Conservation (phyloP, 2,329 filamentous ascomycete species). For the Colletotrichum lini region DNA sequence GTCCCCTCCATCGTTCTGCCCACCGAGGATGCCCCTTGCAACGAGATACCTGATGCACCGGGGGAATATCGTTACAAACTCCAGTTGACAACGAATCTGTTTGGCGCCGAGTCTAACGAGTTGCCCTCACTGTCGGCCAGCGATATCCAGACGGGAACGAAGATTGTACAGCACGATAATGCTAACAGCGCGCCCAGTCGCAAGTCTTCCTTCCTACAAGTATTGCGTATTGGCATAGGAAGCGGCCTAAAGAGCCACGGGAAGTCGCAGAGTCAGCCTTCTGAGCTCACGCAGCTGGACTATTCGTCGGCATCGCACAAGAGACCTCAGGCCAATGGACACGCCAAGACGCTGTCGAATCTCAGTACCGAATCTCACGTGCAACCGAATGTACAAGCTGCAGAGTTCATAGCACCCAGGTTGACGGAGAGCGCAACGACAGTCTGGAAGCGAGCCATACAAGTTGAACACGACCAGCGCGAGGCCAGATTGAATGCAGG, state of each 20-base stretch:
- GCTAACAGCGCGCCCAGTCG: not conserved
- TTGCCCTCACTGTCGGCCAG: conserved; percentile 48
- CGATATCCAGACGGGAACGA: conserved; percentile 60
- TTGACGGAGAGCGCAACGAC: conserved; percentile 46
- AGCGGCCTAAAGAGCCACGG: conserved; percentile 13
- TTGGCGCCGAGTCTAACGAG: conserved; percentile 48
- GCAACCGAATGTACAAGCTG: not conserved
- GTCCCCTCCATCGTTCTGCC: not conserved
- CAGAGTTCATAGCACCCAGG: conserved; percentile 34
- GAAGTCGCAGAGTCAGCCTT: conserved; percentile 34
- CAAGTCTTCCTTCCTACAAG: conserved; percentile 32
- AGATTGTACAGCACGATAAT: conserved; percentile 36
- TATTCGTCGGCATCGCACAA: conserved; percentile 11
- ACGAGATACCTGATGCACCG: conserved; percentile 52
- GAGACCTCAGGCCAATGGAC: conserved; percentile 16
- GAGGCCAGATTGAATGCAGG: conserved; percentile 7
- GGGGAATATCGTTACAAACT: conserved; percentile 56
- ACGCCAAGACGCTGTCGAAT: conserved; percentile 42
- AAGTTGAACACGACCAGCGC: conserved; percentile 44
- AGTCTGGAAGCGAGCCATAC: conserved; percentile 49
- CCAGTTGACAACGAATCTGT: conserved; percentile 54
- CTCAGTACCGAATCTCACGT: conserved; percentile 41
- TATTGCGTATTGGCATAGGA: conserved; percentile 16
- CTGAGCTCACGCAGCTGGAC: not conserved
- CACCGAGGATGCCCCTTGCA: conserved; percentile 33